Percentiles rank a stretch among this genome's conserved stretches.
Evolutionary conservation across 1,139 yeast genomes (phyloP).

Genomic region (Pichia sp.): DNA sequence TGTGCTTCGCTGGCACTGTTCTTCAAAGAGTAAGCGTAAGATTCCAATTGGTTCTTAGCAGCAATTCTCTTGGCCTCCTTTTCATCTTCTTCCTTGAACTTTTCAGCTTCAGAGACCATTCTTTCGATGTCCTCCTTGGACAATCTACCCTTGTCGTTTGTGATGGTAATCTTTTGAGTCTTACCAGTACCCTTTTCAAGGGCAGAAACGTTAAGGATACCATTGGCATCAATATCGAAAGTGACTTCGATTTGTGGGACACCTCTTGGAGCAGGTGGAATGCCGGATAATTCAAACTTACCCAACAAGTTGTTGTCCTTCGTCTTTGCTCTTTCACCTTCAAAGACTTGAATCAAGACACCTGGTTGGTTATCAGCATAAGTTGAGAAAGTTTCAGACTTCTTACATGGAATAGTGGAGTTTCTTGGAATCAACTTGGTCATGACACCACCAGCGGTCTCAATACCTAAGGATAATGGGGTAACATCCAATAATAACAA

Average conservation of each 20-base stretch:
- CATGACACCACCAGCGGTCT: slow-evolving; percentile 64
- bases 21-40: slow-evolving; percentile 53
- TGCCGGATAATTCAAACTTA: slow-evolving; percentile 90
- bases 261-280: slow-evolving; percentile 76
- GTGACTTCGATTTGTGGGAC: slow-evolving; percentile 88
- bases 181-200: slow-evolving; percentile 96
- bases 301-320: slow-evolving; percentile 94
- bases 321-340: slow-evolving; percentile 95
- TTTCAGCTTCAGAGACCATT: slow-evolving; percentile 63
- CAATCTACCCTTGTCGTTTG: slow-evolving; percentile 96
- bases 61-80: slow-evolving; percentile 74
- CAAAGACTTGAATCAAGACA: slow-evolving; percentile 63
- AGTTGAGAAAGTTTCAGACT: slow-evolving; percentile 59
- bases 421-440: slow-evolving; percentile 63
- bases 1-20: slow-evolving; percentile 40
- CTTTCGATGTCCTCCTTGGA: slow-evolving; percentile 65
- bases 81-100: slow-evolving; percentile 66
- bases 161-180: slow-evolving; percentile 88
- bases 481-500: slow-evolving; percentile 52
- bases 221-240: slow-evolving; percentile 90
- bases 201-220: slow-evolving; percentile 90
- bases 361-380: slow-evolving; percentile 64
- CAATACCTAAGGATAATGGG: slow-evolving; percentile 60
- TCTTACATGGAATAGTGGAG: slow-evolving; percentile 59
- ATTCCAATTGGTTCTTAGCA: slow-evolving; percentile 56